Percentiles rank a stretch among this genome's conserved stretches.
Conservation (phyloP, 2,329 filamentous ascomycete species). For the Fusarium anguioides region DNA sequence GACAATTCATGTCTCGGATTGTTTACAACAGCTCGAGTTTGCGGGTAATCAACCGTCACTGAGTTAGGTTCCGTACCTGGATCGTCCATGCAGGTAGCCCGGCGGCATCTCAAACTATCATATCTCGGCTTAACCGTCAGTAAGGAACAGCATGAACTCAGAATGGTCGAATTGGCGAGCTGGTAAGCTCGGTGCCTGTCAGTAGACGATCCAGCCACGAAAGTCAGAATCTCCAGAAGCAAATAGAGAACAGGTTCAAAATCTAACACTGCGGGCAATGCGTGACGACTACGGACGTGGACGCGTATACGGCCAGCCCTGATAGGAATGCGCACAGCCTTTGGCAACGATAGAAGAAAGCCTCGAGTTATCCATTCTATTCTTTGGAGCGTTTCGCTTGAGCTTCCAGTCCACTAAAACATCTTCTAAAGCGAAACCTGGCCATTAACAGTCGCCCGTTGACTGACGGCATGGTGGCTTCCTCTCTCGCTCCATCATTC, state of each 20-base stretch:
- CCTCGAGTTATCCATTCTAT: not conserved
- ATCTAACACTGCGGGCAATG: slow-evolving; percentile 1
- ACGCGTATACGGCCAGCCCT: slow-evolving; percentile 36
- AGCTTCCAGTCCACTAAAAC: slow-evolving; percentile 11
- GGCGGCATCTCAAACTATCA: not conserved
- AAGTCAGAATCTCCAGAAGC: not conserved
- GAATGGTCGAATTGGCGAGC: not conserved
- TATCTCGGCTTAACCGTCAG: not conserved
- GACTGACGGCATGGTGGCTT: not conserved
- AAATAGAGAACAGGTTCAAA: not conserved
- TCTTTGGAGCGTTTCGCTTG: slow-evolving; percentile 4
- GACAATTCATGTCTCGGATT: not conserved
- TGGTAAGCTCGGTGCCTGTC: too few species aligned
- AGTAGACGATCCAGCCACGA: too few species aligned
- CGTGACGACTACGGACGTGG: slow-evolving; percentile 26
- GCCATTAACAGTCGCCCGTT: slow-evolving; percentile 3
- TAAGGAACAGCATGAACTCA: not conserved
- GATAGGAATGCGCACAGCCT: slow-evolving; percentile 31
- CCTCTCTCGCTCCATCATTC: slow-evolving; percentile 17
- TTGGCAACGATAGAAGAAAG: not conserved
- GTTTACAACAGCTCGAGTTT: not conserved
- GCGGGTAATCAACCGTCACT: not conserved
- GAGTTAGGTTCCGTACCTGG: not conserved
- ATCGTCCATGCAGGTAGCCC: not conserved
- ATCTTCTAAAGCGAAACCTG: slow-evolving; percentile 1